These are phyloP conservation scores for Lactarius sp. DNA, from an alignment of 768 basidiomycete species.

Conservation along the genomic window DNA sequence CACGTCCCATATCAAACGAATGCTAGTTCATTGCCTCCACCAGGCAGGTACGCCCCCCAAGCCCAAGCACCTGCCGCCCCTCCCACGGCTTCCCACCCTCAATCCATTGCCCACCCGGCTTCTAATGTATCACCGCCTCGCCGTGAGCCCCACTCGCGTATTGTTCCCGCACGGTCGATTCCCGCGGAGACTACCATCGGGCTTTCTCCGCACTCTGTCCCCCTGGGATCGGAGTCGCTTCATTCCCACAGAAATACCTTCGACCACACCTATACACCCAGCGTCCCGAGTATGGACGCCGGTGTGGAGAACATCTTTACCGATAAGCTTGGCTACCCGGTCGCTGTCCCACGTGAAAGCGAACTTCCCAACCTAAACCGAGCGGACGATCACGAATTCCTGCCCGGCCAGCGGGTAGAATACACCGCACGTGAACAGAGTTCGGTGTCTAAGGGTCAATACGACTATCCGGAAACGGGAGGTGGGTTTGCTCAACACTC, in stretches of 20 bases:
- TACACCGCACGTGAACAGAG: neutral
- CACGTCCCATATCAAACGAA: slow-evolving; percentile 1
- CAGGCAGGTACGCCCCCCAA: slow-evolving; percentile 1
- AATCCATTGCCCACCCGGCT: neutral
- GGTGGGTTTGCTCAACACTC: neutral
- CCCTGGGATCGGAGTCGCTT: neutral
- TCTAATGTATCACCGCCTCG: slow-evolving; percentile 10
- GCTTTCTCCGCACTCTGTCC: slow-evolving; percentile 1
- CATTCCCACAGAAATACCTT: neutral
- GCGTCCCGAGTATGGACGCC: neutral
- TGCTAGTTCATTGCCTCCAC: neutral
- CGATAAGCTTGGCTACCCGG: neutral
- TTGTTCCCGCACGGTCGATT: slow-evolving; percentile 1
- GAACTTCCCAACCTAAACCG: neutral
- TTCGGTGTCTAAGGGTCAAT: neutral
- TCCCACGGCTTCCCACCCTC: neutral
- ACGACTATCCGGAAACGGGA: neutral
- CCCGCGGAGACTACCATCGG: neutral
- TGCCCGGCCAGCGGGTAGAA: neutral
- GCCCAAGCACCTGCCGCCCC: neutral
- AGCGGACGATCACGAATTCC: neutral
- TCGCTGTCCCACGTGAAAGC: neutral
- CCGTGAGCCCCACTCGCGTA: slow-evolving; percentile 5
- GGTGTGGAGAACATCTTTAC: neutral
- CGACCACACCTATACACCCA: neutral